phyloP scores from a whole-genome alignment of 1,139 yeast genomes.

The Lodderomyces pseudojiufengensis region DNA sequence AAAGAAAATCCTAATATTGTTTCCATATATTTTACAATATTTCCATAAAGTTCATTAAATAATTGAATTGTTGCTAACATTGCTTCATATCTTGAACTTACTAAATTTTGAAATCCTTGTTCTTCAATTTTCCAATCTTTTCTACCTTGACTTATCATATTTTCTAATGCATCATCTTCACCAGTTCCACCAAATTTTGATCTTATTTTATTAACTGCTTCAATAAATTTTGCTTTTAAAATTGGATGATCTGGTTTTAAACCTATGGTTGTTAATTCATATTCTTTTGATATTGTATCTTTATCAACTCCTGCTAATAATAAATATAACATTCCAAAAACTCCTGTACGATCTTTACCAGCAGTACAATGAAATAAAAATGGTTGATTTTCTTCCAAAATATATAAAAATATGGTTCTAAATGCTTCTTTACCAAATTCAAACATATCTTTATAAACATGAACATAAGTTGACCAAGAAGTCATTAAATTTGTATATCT shows the following conservation, averaged over 20 bases:
- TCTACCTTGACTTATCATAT: slow-evolving; percentile 32
- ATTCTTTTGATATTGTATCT: slow-evolving; percentile 49
- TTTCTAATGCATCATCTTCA: slow-evolving; percentile 21
- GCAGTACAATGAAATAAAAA: slow-evolving; percentile 77
- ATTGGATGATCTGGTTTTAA: slow-evolving; percentile 46
- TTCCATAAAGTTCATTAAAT: slow-evolving; percentile 52
- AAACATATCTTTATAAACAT: slow-evolving; percentile 62
- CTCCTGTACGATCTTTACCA: slow-evolving; percentile 85
- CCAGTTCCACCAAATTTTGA: slow-evolving; percentile 27
- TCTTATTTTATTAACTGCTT: slow-evolving; percentile 27
- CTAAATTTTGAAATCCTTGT: slow-evolving; percentile 53
- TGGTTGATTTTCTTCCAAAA: slow-evolving; percentile 48
- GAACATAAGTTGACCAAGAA: slow-evolving; percentile 61
- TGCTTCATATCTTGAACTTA: slow-evolving; percentile 67
- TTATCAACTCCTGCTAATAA: slow-evolving; percentile 62
- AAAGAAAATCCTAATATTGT: slow-evolving; percentile 43
- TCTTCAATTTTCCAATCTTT: slow-evolving; percentile 38
- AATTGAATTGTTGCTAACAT: slow-evolving; percentile 62
- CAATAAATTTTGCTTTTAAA: slow-evolving; percentile 32
- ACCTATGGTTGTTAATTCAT: slow-evolving; percentile 68
- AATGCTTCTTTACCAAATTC: slow-evolving; percentile 45
- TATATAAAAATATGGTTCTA: slow-evolving; percentile 44
- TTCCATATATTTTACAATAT: slow-evolving; percentile 52
- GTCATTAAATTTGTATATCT: slow-evolving; percentile 56
- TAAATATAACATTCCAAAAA: slow-evolving; percentile 64